phyloP scores from a whole-genome alignment of 2,329 filamentous ascomycete species.

The Annulohypoxylon truncatum region DNA sequence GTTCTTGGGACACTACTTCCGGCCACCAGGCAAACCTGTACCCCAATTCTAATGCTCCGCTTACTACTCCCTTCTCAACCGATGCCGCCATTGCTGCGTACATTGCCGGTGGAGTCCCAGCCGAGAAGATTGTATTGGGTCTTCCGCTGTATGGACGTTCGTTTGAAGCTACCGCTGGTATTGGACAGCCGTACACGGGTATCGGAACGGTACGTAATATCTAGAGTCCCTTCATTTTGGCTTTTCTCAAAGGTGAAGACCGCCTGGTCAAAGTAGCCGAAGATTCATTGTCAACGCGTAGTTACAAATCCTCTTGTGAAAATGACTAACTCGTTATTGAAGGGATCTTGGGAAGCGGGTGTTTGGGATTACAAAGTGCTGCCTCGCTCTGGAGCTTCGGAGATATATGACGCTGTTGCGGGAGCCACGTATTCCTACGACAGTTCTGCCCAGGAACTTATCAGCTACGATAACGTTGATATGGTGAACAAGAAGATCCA shows the following conservation, averaged over 20 bases:
- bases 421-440: conserved; percentile 80
- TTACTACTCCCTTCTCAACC: conserved; percentile 76
- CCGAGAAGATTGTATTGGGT: conserved; percentile 77
- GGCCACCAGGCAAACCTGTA: conserved; percentile 81
- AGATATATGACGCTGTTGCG: conserved; percentile 66
- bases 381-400: conserved; percentile 69
- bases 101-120: conserved; percentile 68
- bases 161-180: conserved; percentile 72
- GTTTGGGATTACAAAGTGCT: conserved; percentile 85
- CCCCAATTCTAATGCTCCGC: conserved; percentile 62
- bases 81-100: conserved; percentile 75
- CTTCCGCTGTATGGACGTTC: conserved; percentile 84
- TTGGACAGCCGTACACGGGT: conserved; percentile 72
- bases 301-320: not conserved
- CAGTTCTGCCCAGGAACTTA: conserved; percentile 66
- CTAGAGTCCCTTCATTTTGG: not conserved
- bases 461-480: conserved; percentile 76
- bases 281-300: too few relatives aligned
- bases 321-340: not conserved
- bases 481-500: conserved; percentile 71
- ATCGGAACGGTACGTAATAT: conserved; percentile 53
- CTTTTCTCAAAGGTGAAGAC: not conserved
- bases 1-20: conserved; percentile 71
- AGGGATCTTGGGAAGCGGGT: conserved; percentile 73
- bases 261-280: too few relatives aligned